A percentile compares a stretch with the other conserved stretches of the same genome.
Conservation (phyloP, 495 filamentous ascomycete species). For the Lophium mytilinum region DNA sequence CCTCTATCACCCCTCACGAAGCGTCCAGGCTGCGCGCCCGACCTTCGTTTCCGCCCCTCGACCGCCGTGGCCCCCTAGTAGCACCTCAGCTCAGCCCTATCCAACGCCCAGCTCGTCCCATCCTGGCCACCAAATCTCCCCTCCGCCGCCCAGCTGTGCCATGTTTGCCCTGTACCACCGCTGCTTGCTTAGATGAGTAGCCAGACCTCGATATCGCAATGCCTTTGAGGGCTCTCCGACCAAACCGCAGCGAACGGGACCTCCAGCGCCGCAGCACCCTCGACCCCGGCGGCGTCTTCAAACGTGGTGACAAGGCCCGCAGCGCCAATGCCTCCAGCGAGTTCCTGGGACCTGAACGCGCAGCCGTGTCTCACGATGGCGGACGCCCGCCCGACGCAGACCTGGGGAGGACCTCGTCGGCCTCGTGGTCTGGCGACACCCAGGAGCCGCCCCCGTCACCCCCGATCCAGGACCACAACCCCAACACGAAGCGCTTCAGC, state of each 20-base stretch:
- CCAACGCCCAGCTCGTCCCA: conserved; percentile 1
- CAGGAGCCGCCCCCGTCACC: conserved; percentile 19
- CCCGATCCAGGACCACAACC: conserved; percentile 24
- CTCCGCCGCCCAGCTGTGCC: conserved; percentile 13
- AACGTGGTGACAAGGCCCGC: conserved; percentile 14
- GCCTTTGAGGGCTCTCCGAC: conserved; percentile 34
- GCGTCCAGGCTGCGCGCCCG: background rate
- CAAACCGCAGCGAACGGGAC: conserved; percentile 29
- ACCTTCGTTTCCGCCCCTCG: background rate
- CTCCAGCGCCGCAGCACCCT: conserved; percentile 35
- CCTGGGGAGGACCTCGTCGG: conserved; percentile 4
- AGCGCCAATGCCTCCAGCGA: conserved; percentile 19
- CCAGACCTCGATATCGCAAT: conserved; percentile 25
- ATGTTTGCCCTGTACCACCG: conserved; percentile 22
- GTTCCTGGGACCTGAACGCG: conserved; percentile 11
- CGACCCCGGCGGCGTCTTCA: conserved; percentile 27
- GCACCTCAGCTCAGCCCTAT: conserved; percentile 19
- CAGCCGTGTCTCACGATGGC: conserved; percentile 23
- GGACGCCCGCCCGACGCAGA: conserved; percentile 18
- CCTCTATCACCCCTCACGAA: background rate
- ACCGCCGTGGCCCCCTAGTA: background rate
- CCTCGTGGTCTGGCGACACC: conserved; percentile 3
- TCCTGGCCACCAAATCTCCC: conserved; percentile 8
- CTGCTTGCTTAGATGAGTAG: conserved; percentile 21
- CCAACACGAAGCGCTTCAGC: conserved; percentile 63